Conservation (phyloP, 495 filamentous ascomycete species). For the Tetracladium setigerum region DNA sequence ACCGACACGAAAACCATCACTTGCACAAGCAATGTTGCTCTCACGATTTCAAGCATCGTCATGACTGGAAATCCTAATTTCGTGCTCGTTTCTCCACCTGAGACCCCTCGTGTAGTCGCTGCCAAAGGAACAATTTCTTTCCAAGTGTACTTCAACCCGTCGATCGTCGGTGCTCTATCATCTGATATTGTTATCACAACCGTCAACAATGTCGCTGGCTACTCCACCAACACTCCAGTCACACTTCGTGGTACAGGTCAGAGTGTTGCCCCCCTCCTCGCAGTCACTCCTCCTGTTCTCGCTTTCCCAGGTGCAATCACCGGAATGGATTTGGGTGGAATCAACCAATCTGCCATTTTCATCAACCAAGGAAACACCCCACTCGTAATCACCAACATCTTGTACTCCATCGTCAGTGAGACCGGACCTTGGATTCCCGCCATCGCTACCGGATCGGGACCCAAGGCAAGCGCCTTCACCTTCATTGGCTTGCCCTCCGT, state of each 20-base stretch:
- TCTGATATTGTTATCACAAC: conserved; percentile 32
- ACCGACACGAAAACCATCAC: conserved; percentile 17
- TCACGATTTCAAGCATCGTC: conserved; percentile 25
- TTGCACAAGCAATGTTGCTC: conserved; percentile 26
- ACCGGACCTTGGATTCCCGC: conserved; percentile 27
- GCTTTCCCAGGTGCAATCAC: conserved; percentile 35
- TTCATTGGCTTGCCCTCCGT: conserved; percentile 31
- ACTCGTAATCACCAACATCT: conserved; percentile 28
- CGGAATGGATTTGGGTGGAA: conserved; percentile 19
- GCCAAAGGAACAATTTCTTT: conserved; percentile 31
- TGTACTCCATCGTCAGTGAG: conserved; percentile 28
- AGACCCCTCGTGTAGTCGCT: conserved; percentile 28
- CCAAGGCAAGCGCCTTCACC: conserved; percentile 30
- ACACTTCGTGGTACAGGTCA: conserved; percentile 27
- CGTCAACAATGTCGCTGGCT: conserved; percentile 29
- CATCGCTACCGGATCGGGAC: conserved; percentile 23
- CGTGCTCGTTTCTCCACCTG: conserved; percentile 23
- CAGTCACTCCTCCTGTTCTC: conserved; percentile 27
- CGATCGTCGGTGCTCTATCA: conserved; percentile 31
- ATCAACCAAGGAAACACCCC: conserved; percentile 28
- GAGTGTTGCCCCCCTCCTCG: conserved; percentile 26
- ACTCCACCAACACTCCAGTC: conserved; percentile 26
- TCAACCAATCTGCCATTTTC: conserved; percentile 24
- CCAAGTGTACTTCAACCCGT: conserved; percentile 28
- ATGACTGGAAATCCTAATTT: conserved; percentile 28